These are phyloP conservation scores for Geranium incanum DNA, from an alignment of 441 rosid species.

Conservation along the genomic window DNA sequence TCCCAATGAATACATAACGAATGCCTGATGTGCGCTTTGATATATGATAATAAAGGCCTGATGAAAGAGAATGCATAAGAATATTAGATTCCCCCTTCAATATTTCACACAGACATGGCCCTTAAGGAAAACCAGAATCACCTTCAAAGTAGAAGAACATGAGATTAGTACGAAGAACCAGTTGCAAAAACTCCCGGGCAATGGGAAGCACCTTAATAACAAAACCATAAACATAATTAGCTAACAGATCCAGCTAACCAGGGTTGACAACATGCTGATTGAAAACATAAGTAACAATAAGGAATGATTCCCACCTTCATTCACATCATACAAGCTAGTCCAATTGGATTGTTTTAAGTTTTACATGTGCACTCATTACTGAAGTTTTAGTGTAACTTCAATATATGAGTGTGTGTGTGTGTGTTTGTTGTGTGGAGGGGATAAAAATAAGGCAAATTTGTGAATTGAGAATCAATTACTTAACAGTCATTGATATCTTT, in stretches of 20 bases:
- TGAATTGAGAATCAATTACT: neutral
- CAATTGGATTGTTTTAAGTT: neutral
- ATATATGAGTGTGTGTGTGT: neutral
- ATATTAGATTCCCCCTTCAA: slow-evolving; percentile 15
- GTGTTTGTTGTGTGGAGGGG: neutral
- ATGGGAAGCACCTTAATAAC: slow-evolving; percentile 56
- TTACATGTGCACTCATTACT: neutral
- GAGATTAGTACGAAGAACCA: slow-evolving; percentile 72
- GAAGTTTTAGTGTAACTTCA: neutral
- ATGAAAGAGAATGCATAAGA: slow-evolving; percentile 13
- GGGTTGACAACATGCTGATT: neutral
- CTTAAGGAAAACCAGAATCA: slow-evolving; percentile 19
- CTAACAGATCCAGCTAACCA: neutral
- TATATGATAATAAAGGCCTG: slow-evolving; percentile 87
- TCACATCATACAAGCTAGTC: neutral
- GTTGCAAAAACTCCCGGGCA: slow-evolving; percentile 68
- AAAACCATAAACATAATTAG: neutral
- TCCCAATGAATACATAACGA: slow-evolving; percentile 79
- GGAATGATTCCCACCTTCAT: neutral
- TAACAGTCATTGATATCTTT: neutral
- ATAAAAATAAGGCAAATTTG: neutral
- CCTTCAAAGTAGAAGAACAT: slow-evolving; percentile 99
- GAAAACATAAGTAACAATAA: neutral
- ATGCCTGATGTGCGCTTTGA: slow-evolving; percentile 80
- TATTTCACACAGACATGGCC: neutral